Evolutionary conservation across 495 filamentous ascomycete genomes (phyloP).

Genomic region (Chaetomium cochliodes): DNA sequence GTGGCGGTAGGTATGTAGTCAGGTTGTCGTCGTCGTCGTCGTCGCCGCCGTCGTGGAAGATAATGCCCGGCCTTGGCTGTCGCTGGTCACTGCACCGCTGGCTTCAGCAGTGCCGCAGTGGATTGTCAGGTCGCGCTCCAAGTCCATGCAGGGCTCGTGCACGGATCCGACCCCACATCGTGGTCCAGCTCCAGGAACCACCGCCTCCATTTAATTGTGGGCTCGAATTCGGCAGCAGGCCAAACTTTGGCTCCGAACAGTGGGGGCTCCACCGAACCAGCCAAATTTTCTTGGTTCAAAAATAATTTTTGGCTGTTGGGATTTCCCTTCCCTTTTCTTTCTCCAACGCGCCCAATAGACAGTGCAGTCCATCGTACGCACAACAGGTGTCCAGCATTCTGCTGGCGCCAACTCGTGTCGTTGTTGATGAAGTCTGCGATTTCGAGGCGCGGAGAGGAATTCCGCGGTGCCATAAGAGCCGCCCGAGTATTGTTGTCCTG

Average conservation of each 20-base stretch:
- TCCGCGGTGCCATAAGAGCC: conserved; percentile 82
- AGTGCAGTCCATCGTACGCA: conserved; percentile 75
- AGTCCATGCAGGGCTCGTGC: too few species aligned
- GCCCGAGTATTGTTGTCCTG: conserved; percentile 62
- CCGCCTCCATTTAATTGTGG: neutral
- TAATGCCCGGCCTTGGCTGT: too few species aligned
- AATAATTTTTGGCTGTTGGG: neutral
- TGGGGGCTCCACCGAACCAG: conserved; percentile 8
- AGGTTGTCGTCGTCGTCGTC: too few species aligned
- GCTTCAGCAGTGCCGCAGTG: too few species aligned
- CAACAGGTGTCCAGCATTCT: conserved; percentile 64
- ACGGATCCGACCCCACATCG: too few species aligned
- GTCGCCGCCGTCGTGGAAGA: too few species aligned
- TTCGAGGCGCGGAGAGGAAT: conserved; percentile 76
- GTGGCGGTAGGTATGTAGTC: too few species aligned
- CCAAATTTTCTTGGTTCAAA: neutral
- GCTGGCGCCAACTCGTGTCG: conserved; percentile 56
- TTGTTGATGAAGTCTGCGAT: conserved; percentile 76
- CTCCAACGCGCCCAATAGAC: conserved; percentile 77
- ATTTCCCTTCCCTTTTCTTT: conserved; percentile 34
- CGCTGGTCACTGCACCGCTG: too few species aligned
- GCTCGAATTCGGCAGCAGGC: conserved; percentile 22
- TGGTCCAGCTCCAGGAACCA: neutral
- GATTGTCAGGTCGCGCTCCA: too few species aligned
- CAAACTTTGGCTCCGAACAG: conserved; percentile 30